phyloP scores from a whole-genome alignment of 2,329 filamentous ascomycete species.

The Hypocrella siamensis region DNA sequence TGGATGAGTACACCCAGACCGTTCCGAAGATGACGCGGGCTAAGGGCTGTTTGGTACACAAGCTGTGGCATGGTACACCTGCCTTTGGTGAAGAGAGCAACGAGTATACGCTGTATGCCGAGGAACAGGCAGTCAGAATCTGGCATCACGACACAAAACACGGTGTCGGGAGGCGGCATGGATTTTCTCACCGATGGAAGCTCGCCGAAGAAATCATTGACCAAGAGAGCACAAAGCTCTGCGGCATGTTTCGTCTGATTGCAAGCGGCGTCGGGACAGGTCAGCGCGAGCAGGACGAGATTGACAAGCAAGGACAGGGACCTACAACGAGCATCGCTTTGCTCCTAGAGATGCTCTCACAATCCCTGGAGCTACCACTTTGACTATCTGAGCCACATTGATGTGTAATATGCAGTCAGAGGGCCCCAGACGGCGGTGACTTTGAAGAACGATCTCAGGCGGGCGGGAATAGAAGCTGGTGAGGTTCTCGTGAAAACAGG shows the following conservation, averaged over 20 bases:
- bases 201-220: conserved; percentile 82
- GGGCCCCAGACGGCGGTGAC: too few species aligned
- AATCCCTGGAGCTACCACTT: conserved; percentile 60
- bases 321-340: conserved; percentile 41
- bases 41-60: conserved; percentile 55
- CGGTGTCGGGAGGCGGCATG: too few species aligned
- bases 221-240: conserved; percentile 80
- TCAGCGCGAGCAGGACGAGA: conserved; percentile 7
- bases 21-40: conserved; percentile 60
- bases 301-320: conserved; percentile 4
- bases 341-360: conserved; percentile 64
- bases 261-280: conserved; percentile 3
- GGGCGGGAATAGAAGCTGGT: too few species aligned
- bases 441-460: neutral
- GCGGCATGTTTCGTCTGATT: conserved; percentile 55
- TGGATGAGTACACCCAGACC: conserved; percentile 76
- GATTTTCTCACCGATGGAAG: conserved; percentile 57
- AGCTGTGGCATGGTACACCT: conserved; percentile 58
- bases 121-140: neutral
- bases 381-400: conserved; percentile 56
- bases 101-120: conserved; percentile 59
- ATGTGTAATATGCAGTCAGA: conserved; percentile 11
- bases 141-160: neutral
- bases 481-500: too few species aligned
- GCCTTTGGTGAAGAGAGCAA: conserved; percentile 61